Evolutionary conservation across 495 filamentous ascomycete species (phyloP), one percentile per base, ranked within the genome.

Genomic region (Hypoxylon subgilvum): DNA sequence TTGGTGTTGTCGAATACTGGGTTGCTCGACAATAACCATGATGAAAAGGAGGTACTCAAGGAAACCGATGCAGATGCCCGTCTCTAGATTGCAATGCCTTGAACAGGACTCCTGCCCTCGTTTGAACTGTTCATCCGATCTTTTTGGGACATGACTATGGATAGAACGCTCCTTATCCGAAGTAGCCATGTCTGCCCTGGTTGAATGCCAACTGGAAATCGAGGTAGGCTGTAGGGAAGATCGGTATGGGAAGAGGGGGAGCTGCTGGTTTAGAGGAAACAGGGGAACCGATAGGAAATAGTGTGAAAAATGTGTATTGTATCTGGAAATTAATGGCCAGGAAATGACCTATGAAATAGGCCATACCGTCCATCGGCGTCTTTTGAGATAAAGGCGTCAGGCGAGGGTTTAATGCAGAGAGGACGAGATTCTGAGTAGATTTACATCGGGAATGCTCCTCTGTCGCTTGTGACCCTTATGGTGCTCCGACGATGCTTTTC

Each of bases 401-500:
- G 32, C 60, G 38, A 52, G 16, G 54, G 43, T 40, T 38, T 22
- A 21, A 32, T 5, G 38, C 17, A n/a, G 22, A 52, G 17, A 57
- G 35, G 27, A 35, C 53, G 47, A 72, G 28, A 67, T 43, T 35
- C 51, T 43, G 17, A 71, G 48, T 28, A 41, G 47, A 14, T 69
- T 67, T 22, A 76, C 66, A 49, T 78, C 78, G 23, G 75, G 70
- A 38, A 81, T 66, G 63, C 79, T 82, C 45, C 75, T 72, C 50
- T 77, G 77, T 19, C 74, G 71, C 68, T 83, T 84, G 65, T 83
- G 79, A 41, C 68, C 58, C 18, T 52, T 52, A 27, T 59, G 63
- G 59, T 68, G 61, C 36, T 66, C 71, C 30, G 66, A 64, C 16
- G 76, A 63, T 39, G 77, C 75, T 59, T 82, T 82, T 22, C 80